phyloP scores from a whole-genome alignment of 2,329 filamentous ascomycete genomes.

The Exophiala sp. region DNA sequence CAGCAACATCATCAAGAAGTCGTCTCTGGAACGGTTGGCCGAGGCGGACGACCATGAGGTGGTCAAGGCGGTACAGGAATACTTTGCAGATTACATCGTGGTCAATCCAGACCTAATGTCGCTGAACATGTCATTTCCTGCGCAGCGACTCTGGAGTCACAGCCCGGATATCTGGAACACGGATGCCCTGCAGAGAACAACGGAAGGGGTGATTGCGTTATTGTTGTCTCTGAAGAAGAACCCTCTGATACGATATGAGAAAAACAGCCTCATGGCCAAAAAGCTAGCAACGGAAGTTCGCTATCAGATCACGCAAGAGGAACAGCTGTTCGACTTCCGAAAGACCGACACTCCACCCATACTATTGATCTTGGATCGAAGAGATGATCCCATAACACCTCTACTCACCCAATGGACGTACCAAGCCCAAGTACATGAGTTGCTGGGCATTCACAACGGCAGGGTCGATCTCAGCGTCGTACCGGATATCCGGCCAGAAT shows the following conservation, averaged over 20 bases:
- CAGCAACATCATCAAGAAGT: conserved; percentile 97
- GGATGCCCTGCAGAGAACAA: conserved; percentile 78
- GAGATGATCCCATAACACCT: conserved; percentile 92
- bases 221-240: conserved; percentile 93
- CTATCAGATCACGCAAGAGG: conserved; percentile 91
- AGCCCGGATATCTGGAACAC: conserved; percentile 86
- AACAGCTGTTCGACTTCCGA: conserved; percentile 93
- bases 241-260: conserved; percentile 88
- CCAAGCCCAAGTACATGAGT: conserved; percentile 98
- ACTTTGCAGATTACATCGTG: conserved; percentile 93
- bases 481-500: conserved; percentile 77
- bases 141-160: conserved; percentile 74
- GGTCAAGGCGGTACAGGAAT: conserved; percentile 88
- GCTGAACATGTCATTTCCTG: conserved; percentile 67
- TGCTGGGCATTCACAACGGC: conserved; percentile 92
- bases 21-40: conserved; percentile 84
- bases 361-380: conserved; percentile 80
- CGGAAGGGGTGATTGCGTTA: conserved; percentile 80
- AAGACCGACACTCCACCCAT: conserved; percentile 93
- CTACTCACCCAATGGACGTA: conserved; percentile 98
- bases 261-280: conserved; percentile 82
- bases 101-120: conserved; percentile 93
- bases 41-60: conserved; percentile 98
- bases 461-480: conserved; percentile 82
- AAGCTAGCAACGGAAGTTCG: conserved; percentile 90